Conservation (phyloP, 78 protist genomes). For the Paratrimastix pyriformis region DNA sequence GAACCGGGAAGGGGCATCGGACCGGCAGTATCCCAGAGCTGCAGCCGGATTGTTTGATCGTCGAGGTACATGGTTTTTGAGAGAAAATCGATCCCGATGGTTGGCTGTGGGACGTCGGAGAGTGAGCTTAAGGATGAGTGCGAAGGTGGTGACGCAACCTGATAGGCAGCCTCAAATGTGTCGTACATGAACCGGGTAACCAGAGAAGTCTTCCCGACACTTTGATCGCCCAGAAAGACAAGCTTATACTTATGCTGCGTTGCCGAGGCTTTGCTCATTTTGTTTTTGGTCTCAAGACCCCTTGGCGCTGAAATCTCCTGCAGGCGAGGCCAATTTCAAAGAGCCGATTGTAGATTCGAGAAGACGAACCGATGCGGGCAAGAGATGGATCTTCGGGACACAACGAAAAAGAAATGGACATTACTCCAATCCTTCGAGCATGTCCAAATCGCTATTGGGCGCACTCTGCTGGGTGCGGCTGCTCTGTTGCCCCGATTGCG, state of each 20-base stretch:
- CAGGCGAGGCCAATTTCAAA: no score
- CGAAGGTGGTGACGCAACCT: slow-evolving; percentile 43
- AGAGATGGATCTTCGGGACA: no score
- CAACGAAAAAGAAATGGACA: no score
- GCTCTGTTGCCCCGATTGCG: no score
- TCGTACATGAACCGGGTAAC: slow-evolving; percentile 96
- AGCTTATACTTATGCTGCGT: slow-evolving; percentile 75
- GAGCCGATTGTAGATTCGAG: no score
- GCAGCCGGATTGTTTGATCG: slow-evolving; percentile 86
- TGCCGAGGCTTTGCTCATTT: no score
- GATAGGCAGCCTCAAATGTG: slow-evolving; percentile 81
- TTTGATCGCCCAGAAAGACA: slow-evolving; percentile 73
- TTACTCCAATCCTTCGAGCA: no score
- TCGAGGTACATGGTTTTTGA: slow-evolving; percentile 86
- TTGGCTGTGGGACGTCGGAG: slow-evolving; percentile 49
- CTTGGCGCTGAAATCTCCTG: no score
- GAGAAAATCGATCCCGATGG: slow-evolving; percentile 93
- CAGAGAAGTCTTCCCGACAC: slow-evolving; percentile 81
- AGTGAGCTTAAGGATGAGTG: background rate
- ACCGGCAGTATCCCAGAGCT: slow-evolving; percentile 92
- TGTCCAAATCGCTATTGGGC: no score
- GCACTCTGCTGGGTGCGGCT: no score
- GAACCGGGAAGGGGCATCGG: slow-evolving; percentile 28
- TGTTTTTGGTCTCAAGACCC: no score
- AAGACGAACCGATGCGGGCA: no score